Evolutionary conservation across 2,329 filamentous ascomycete species (phyloP).

Genomic region (Xylariaceae sp.): DNA sequence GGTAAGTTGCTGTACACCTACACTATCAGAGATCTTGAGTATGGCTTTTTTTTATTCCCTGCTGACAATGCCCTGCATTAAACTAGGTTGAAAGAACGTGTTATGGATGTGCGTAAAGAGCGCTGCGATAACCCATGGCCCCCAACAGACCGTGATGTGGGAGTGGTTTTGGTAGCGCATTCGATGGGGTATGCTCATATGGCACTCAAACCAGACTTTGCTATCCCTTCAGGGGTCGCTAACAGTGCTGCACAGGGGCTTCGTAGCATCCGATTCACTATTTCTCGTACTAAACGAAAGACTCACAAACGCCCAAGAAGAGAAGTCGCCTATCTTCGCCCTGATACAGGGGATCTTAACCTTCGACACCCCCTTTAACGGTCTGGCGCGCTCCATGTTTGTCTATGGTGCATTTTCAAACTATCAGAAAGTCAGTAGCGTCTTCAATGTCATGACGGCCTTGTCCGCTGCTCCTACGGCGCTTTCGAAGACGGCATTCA

Average conservation of each 20-base stretch:
- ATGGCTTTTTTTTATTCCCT: neutral
- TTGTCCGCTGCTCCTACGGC: slow-evolving; percentile 47
- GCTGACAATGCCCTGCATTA: neutral
- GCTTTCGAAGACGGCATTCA: slow-evolving; percentile 37
- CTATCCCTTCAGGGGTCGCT: neutral
- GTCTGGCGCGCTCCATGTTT: slow-evolving; percentile 57
- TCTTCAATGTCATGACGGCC: slow-evolving; percentile 56
- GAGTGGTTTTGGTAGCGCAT: slow-evolving; percentile 75
- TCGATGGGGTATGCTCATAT: slow-evolving; percentile 60
- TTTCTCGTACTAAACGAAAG: slow-evolving; percentile 66
- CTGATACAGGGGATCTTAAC: slow-evolving; percentile 75
- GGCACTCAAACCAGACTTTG: neutral
- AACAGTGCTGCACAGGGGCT: slow-evolving; percentile 49
- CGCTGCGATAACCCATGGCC: slow-evolving; percentile 69
- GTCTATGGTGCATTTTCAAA: slow-evolving; percentile 58
- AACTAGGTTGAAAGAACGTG: slow-evolving; percentile 69
- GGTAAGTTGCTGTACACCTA: slow-evolving; percentile 39
- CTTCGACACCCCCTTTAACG: slow-evolving; percentile 82
- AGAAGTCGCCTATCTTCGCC: slow-evolving; percentile 62
- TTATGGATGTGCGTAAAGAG: slow-evolving; percentile 72
- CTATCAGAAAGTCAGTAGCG: slow-evolving; percentile 52
- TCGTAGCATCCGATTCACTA: slow-evolving; percentile 79
- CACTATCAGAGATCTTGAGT: too few relatives aligned
- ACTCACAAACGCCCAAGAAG: slow-evolving; percentile 36
- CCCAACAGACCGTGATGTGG: slow-evolving; percentile 74